phyloP scores from a whole-genome alignment of 331 rosid genomes.

The Acacia concinna region DNA sequence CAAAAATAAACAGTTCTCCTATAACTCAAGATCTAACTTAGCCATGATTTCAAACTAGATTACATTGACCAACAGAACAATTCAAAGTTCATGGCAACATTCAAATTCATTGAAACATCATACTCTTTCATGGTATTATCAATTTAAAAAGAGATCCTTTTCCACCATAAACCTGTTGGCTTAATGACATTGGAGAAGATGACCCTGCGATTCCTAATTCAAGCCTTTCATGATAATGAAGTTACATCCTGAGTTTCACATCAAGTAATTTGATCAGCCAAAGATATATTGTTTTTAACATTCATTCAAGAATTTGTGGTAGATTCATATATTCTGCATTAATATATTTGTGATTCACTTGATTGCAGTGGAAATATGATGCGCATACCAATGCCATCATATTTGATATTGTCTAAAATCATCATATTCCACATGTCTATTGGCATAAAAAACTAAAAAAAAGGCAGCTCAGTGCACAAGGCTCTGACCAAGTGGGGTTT shows the following conservation, averaged over 20 bases:
- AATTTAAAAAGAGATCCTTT: not conserved
- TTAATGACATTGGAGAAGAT: not conserved
- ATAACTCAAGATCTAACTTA: not conserved
- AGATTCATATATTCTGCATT: too few species aligned
- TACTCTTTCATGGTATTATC: not conserved
- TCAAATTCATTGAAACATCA: not conserved
- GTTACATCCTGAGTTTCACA: not conserved
- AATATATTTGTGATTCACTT: not conserved
- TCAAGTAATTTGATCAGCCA: not conserved
- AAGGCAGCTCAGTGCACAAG: too few species aligned
- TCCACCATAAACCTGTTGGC: not conserved
- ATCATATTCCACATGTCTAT: not conserved
- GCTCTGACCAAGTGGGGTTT: too few species aligned
- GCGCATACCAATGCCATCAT: not conserved
- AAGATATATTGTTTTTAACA: too few species aligned
- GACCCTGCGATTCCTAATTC: not conserved
- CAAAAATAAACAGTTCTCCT: not conserved
- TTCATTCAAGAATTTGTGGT: too few species aligned
- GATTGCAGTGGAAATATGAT: not conserved
- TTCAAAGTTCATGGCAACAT: not conserved
- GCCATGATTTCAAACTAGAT: not conserved
- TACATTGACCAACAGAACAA: not conserved
- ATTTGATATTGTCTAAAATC: not conserved
- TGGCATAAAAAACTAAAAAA: too few species aligned
- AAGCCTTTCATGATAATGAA: not conserved